These are phyloP conservation scores for Solanum hybrid DNA, from an alignment of 305 asterid species.

Conservation along the genomic window DNA sequence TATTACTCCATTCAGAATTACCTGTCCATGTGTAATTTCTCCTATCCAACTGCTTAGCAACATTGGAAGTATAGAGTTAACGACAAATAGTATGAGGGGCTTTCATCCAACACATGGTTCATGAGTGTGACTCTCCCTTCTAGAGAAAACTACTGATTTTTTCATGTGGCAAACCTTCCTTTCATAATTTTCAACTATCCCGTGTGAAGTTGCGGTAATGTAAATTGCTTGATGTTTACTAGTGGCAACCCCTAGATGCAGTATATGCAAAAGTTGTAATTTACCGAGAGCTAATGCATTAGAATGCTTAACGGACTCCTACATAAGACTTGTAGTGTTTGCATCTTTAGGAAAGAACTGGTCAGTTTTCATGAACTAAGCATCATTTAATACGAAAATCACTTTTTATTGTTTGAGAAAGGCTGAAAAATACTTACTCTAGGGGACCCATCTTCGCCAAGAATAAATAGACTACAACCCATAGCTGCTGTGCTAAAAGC, in stretches of 20 bases:
- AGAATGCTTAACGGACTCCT: not conserved
- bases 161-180: not conserved
- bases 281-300: not conserved
- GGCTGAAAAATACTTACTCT: conserved; percentile 44
- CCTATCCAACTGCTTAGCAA: not conserved
- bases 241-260: not conserved
- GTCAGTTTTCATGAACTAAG: not conserved
- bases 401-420: conserved; percentile 13
- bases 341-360: not conserved
- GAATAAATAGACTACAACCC: conserved; percentile 83
- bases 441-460: conserved; percentile 69
- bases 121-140: not conserved
- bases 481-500: conserved; percentile 95
- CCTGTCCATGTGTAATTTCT: not conserved
- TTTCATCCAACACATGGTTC: not conserved
- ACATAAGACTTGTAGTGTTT: not conserved
- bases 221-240: not conserved
- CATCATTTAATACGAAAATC: not conserved
- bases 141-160: not conserved
- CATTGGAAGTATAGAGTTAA: not conserved
- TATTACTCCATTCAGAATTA: not conserved
- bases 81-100: not conserved
- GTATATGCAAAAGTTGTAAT: not conserved
- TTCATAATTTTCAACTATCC: not conserved
- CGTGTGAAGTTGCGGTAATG: not conserved